Evolutionary conservation across 345 rosid genomes (phyloP).

Genomic region (Melaleuca quinquenervia): DNA sequence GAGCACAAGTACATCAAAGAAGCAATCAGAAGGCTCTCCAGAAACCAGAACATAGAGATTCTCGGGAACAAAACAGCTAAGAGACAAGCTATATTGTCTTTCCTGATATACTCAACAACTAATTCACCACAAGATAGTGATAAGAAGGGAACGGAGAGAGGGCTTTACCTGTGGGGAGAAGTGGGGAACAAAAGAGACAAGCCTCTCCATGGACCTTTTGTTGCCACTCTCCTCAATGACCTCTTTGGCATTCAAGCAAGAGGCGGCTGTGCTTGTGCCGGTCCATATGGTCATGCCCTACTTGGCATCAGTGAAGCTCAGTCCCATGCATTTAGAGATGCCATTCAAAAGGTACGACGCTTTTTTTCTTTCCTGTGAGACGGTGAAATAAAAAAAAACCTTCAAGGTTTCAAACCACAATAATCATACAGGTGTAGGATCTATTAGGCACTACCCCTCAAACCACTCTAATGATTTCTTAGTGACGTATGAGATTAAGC

Average conservation of each 20-base stretch:
- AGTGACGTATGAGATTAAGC: background rate
- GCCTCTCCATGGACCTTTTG: slow-evolving; percentile 48
- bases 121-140: background rate
- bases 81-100: slow-evolving; percentile 39
- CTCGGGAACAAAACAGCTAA: slow-evolving; percentile 27
- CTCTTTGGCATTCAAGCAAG: slow-evolving; percentile 60
- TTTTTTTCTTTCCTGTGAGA: background rate
- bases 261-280: slow-evolving; percentile 60
- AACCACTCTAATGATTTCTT: background rate
- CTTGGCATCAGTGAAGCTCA: slow-evolving; percentile 13
- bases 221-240: slow-evolving; percentile 44
- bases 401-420: background rate
- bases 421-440: background rate
- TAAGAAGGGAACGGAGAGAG: background rate
- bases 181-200: slow-evolving; percentile 27
- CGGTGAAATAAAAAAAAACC: background rate
- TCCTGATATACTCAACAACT: slow-evolving; percentile 31
- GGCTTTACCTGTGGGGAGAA: slow-evolving; percentile 26
- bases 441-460: background rate
- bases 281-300: slow-evolving; percentile 52
- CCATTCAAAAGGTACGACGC: slow-evolving; percentile 27
- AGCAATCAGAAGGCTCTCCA: slow-evolving; percentile 31
- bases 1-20: slow-evolving; percentile 19
- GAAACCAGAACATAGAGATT: slow-evolving; percentile 26
- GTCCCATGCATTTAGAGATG: slow-evolving; percentile 22